Evolutionary conservation across 1,139 yeast species (phyloP).

Genomic region (Sugiyamaella pinicola): DNA sequence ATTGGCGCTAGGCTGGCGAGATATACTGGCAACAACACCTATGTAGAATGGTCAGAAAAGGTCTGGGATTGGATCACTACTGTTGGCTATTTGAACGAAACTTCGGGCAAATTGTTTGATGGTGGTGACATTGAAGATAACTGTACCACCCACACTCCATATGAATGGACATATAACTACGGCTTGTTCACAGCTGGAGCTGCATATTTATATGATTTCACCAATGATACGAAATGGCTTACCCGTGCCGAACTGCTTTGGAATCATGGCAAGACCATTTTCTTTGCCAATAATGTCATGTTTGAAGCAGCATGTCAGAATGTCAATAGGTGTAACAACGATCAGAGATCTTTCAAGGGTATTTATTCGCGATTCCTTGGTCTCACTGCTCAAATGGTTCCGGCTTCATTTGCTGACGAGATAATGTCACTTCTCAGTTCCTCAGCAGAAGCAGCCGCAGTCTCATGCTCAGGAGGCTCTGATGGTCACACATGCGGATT

Average conservation of each 20-base stretch:
- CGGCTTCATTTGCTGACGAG: conserved; percentile 56
- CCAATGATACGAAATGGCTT: conserved; percentile 69
- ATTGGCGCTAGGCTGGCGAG: conserved; percentile 85
- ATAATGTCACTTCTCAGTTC: conserved; percentile 57
- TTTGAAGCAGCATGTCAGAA: conserved; percentile 83
- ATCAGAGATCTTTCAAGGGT: conserved; percentile 89
- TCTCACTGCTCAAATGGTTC: conserved; percentile 70
- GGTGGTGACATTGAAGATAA: conserved; percentile 69
- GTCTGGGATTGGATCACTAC: conserved; percentile 82
- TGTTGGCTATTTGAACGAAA: conserved; percentile 52
- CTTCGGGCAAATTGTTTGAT: conserved; percentile 55
- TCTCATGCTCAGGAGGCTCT: conserved; percentile 79
- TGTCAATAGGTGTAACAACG: conserved; percentile 65
- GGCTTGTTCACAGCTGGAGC: conserved; percentile 80
- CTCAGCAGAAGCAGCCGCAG: conserved; percentile 79
- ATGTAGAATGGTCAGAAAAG: conserved; percentile 76
- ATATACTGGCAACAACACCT: conserved; percentile 69
- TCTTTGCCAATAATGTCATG: conserved; percentile 63
- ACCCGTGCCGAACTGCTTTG: conserved; percentile 47
- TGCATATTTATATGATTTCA: conserved; percentile 78
- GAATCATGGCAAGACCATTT: conserved; percentile 56
- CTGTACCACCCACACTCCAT: conserved; percentile 60
- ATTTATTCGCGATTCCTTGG: conserved; percentile 77
- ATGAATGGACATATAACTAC: conserved; percentile 87
- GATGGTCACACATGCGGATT: conserved; percentile 92